Base-by-base conservation (phyloP, 2,329 filamentous ascomycete genomes). In the Biscogniauxia mediterranea region DNA sequence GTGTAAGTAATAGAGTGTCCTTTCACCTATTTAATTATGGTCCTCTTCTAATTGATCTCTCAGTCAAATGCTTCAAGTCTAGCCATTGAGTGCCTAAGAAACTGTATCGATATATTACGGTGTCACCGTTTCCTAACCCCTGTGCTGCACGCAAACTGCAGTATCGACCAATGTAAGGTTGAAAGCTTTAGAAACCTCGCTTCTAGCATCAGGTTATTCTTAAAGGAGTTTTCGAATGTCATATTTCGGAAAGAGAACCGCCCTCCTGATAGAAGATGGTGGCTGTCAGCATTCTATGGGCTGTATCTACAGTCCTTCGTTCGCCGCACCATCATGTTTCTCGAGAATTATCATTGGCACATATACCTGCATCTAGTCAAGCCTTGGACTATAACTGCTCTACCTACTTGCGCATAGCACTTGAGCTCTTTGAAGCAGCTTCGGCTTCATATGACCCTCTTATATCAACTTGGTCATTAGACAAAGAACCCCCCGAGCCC, bases 261-360 rank as follows among this genome's bases (percentile, higher is more conserved):
- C 8, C 59, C 61, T 15, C 61, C 64, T 17, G 65, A 65, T 23
- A 67, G 61, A 52, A 56, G 61, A 62, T 67, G 65, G 65, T 67
- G 65, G 65, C n/a, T 67, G 13, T 67, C 65, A 19, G 56, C 57
- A 42, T 67, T 67, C 52, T 67, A 67, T 23, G 58, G 63, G 17
- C 59, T 67, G 11, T 67, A 63, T 63, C 63, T 67, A 19, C 65
- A 67, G 38, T 65, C 63, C 25, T 59, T 61, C 51, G 65, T 67
- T 25, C 63, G 65, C n/a, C 65, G 60, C 23, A 52, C 60, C 20
- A 62, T 67, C 7, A 61, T 42, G n/a, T 62, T 64, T 13, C 15
- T 65, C 0, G 58, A 61, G 25, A 42, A 7, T 20, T 62, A 21
- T 54, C 61, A 6, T 54, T 61, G 23, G 32, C 50, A 20, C 55